Base-by-base conservation (phyloP, 2,329 filamentous ascomycete genomes). In the Colletotrichum godetiae region DNA sequence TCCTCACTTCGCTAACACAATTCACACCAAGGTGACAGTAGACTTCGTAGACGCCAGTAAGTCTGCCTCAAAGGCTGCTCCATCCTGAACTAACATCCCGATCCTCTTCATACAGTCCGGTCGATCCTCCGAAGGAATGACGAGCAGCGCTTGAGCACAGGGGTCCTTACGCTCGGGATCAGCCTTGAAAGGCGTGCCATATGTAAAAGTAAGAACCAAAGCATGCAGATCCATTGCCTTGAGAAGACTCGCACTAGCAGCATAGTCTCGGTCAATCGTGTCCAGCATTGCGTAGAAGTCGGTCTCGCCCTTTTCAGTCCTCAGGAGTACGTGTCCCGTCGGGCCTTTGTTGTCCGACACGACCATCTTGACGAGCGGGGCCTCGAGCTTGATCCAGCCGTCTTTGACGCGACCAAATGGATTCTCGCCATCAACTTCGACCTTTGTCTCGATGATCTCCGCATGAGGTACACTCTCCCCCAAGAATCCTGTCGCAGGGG, bases 321-420 rank as follows among this genome's bases (percentile, higher is more conserved):
- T 37, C 37, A 68, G 60, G 8, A 42, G 13, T 4, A 72, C 15
- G 5, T 68, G 65, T 2, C 65, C 65, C 7, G 31, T 58, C n/a
- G 58, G 65, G 2, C 69, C 69, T 31, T 72, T 68, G 7, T 35
- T 58, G 19, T 68, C 64, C 1, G 69, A 58, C 27, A 72, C 15
- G 22, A 19, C 33, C 69, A 72, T 58, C n/a, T 22, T 62, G 12
- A 68, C 13, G 42, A 72, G 31, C 19, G 69, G 69, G 5, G 63
- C 72, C n/a, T 72, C 67, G 7, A 74, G 55, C 46, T 52, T 68
- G 27, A 74, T 64, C 33, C 63, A 72, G 11, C 63, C 72, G 33
- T 72, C 68, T 10, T 68, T 64, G 22, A 72, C 60, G 4, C 68
- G 59, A 4, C 72, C 72, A n/a, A 72, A 74, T 10, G 72, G 64